Percentiles rank a stretch among this genome's conserved stretches.
Conservation (phyloP, 2,329 filamentous ascomycete genomes). For the Pseudogymnoascus sp. region DNA sequence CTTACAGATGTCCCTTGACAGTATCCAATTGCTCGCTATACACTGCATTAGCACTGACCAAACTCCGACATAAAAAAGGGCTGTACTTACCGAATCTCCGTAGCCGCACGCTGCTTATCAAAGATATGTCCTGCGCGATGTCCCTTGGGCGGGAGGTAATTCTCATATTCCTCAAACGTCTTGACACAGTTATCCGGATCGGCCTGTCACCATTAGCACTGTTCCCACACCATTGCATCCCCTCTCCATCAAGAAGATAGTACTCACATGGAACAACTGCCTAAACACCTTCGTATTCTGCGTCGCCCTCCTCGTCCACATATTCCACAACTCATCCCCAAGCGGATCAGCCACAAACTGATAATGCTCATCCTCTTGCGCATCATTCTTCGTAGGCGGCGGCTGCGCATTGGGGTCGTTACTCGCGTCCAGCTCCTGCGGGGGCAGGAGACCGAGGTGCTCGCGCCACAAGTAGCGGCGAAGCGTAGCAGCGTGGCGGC, state of each 20-base stretch:
- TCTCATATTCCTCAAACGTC: constrained; percentile 84
- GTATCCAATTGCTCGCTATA: constrained; percentile 58
- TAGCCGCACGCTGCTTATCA: constrained; percentile 65
- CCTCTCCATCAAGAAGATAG: constrained; percentile 32
- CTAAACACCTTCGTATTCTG: constrained; percentile 69
- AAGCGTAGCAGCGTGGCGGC: constrained; percentile 75
- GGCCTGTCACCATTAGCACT: neutral
- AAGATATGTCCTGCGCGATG: constrained; percentile 82
- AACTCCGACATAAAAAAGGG: too few species aligned
- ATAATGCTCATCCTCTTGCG: constrained; percentile 54
- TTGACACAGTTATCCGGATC: constrained; percentile 47
- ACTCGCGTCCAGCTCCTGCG: constrained; percentile 61
- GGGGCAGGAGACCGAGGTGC: constrained; percentile 72
- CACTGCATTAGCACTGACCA: too few species aligned
- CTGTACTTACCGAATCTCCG: constrained; percentile 58
- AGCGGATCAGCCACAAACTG: constrained; percentile 66
- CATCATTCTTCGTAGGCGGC: constrained; percentile 61
- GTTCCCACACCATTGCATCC: too few species aligned
- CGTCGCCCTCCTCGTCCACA: constrained; percentile 63
- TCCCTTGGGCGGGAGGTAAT: constrained; percentile 62
- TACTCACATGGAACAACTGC: constrained; percentile 80
- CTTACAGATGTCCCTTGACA: constrained; percentile 68
- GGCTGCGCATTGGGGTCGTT: constrained; percentile 68
- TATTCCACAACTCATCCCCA: constrained; percentile 56
- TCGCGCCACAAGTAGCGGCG: constrained; percentile 82